A percentile compares a stretch with the other conserved stretches of the same genome.
These are phyloP conservation scores for Glomus cerebriforme DNA, from an alignment of 192 early-diverging fungal species.

Conservation along the genomic window DNA sequence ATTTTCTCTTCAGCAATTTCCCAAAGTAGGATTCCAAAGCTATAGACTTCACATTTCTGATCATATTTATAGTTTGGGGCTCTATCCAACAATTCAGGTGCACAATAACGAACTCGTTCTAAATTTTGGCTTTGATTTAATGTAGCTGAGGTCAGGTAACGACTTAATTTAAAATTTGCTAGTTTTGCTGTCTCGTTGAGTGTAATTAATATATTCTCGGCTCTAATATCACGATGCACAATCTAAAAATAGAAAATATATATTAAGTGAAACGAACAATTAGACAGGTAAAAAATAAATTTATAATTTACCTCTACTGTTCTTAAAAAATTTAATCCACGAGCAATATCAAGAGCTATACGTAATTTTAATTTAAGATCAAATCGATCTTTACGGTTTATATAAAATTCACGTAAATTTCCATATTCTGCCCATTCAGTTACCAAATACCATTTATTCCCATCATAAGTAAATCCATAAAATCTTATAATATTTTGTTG, in stretches of 20 bases:
- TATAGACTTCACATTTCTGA: conserved; percentile 2
- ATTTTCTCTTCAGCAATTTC: not conserved
- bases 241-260: not conserved
- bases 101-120: conserved; percentile 1
- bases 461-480: not conserved
- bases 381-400: not conserved
- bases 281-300: too few relatives aligned
- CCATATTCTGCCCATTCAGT: conserved; percentile 28
- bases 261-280: too few relatives aligned
- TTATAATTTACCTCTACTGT: too few relatives aligned
- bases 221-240: conserved; percentile 23
- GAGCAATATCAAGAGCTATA: conserved; percentile 23
- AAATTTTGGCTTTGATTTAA: too few relatives aligned
- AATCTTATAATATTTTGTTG: conserved; percentile 17
- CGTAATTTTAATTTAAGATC: not conserved
- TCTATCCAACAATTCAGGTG: not conserved
- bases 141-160: too few relatives aligned
- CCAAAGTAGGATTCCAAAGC: not conserved
- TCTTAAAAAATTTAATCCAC: conserved; percentile 20
- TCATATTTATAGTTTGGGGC: not conserved
- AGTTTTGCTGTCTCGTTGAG: too few relatives aligned
- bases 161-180: too few relatives aligned
- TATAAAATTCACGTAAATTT: not conserved
- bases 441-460: not conserved
- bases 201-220: conserved; percentile 23